Conservation (phyloP, 257 asterid species). For the Solanum acaule region DNA sequence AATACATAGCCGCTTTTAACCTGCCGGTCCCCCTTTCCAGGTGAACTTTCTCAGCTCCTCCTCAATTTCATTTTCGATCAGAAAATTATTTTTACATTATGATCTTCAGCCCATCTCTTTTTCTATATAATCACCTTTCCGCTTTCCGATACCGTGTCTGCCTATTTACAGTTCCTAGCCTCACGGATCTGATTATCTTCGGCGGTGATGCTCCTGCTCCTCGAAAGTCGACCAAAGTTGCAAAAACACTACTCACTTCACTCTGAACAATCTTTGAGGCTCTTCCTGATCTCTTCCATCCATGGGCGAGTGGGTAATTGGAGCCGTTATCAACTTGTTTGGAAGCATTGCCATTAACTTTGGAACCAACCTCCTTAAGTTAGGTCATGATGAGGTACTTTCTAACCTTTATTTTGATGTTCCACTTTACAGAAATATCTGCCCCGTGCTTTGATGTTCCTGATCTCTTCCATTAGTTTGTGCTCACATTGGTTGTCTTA, state of each 20-base stretch:
- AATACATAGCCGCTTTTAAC: neutral
- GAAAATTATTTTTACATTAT: neutral
- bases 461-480: neutral
- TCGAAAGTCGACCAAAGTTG: neutral
- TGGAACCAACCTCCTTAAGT: constrained; percentile 90
- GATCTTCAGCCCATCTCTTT: neutral
- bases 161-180: neutral
- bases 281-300: constrained; percentile 5
- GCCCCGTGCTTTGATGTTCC: neutral
- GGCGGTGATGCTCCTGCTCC: neutral
- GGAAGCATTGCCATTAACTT: constrained; percentile 94
- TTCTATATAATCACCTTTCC: neutral
- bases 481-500: neutral
- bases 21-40: neutral
- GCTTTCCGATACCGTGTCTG: neutral
- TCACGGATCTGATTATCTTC: neutral
- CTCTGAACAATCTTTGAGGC: neutral
- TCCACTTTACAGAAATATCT: neutral
- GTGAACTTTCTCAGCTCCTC: neutral
- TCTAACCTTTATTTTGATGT: neutral
- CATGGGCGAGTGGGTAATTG: constrained; percentile 95
- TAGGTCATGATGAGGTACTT: constrained; percentile 83
- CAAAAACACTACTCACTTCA: neutral
- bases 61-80: neutral
- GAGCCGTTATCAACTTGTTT: constrained; percentile 77